phyloP scores from a whole-genome alignment of 352 stramenopile genomes.

The Plasmopara muralis region DNA sequence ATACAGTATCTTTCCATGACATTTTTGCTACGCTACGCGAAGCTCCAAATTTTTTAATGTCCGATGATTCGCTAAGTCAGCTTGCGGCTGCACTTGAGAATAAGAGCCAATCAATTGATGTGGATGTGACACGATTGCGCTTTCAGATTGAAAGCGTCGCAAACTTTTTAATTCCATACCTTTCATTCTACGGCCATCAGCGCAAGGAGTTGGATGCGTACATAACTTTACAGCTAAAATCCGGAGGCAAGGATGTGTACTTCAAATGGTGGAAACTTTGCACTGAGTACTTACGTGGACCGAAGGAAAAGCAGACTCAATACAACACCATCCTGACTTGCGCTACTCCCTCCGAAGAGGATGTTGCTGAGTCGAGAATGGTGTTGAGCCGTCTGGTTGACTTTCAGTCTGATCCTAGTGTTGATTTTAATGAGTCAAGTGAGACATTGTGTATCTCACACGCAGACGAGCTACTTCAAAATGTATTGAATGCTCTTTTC shows the following conservation, averaged over 20 bases:
- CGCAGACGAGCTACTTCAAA: conserved; percentile 16
- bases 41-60: conserved; percentile 7
- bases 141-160: conserved; percentile 25
- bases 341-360: conserved; percentile 14
- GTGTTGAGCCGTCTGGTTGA: conserved; percentile 13
- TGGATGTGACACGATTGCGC: conserved; percentile 21
- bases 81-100: conserved; percentile 21
- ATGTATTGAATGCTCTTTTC: conserved; percentile 21
- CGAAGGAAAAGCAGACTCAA: conserved; percentile 3
- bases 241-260: conserved; percentile 35
- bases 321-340: not conserved
- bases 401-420: not conserved
- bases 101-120: conserved; percentile 29
- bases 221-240: conserved; percentile 17
- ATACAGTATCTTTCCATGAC: conserved; percentile 22
- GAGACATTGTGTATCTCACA: conserved; percentile 6
- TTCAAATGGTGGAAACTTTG: conserved; percentile 37
- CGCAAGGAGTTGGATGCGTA: conserved; percentile 39
- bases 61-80: conserved; percentile 14
- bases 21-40: conserved; percentile 13
- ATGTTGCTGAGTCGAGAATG: conserved; percentile 16
- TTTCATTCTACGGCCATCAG: conserved; percentile 31
- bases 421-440: not conserved
- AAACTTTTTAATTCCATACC: conserved; percentile 27
- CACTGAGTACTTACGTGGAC: conserved; percentile 13